Percentiles rank a stretch among this genome's conserved stretches.
Conservation (phyloP, 2,329 filamentous ascomycete genomes). For the Drechslerella dactyloides region DNA sequence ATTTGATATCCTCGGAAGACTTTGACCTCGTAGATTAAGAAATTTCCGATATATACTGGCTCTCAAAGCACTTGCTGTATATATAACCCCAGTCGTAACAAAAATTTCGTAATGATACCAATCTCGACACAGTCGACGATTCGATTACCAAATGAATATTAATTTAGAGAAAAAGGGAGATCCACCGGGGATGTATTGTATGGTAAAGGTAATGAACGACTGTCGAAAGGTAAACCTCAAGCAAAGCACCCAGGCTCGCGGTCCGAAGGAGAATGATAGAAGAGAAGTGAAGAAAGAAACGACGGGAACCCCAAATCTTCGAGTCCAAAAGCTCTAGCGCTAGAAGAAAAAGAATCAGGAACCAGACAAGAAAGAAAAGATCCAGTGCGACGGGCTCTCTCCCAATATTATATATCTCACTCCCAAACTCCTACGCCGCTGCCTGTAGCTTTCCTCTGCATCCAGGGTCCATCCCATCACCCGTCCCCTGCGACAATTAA, state of each 20-base stretch:
- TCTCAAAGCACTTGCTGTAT: conserved; percentile 35
- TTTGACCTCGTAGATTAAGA: conserved; percentile 14
- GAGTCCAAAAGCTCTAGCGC: conserved; percentile 44
- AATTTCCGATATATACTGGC: conserved; percentile 24
- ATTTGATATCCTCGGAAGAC: neutral
- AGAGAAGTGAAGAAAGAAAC: conserved; percentile 25
- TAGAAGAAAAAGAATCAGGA: conserved; percentile 10
- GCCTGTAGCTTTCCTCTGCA: neutral
- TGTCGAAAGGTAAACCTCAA: conserved; percentile 6
- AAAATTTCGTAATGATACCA: conserved; percentile 3
- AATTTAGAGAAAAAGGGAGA: conserved; percentile 45
- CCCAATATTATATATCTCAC: conserved; percentile 1
- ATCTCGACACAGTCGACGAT: conserved; percentile 48
- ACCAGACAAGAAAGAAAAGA: conserved; percentile 21
- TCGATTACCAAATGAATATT: conserved; percentile 38
- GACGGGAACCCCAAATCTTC: conserved; percentile 11
- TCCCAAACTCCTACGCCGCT: neutral
- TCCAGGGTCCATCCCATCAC: neutral
- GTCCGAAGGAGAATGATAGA: conserved; percentile 4
- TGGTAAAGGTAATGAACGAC: conserved; percentile 35
- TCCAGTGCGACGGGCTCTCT: neutral
- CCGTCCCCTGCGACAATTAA: neutral
- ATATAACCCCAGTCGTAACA: conserved; percentile 5
- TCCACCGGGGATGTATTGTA: conserved; percentile 53
- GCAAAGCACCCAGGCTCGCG: conserved; percentile 49